Conservation (phyloP, 495 filamentous ascomycete species). For the Xylaria longipes region DNA sequence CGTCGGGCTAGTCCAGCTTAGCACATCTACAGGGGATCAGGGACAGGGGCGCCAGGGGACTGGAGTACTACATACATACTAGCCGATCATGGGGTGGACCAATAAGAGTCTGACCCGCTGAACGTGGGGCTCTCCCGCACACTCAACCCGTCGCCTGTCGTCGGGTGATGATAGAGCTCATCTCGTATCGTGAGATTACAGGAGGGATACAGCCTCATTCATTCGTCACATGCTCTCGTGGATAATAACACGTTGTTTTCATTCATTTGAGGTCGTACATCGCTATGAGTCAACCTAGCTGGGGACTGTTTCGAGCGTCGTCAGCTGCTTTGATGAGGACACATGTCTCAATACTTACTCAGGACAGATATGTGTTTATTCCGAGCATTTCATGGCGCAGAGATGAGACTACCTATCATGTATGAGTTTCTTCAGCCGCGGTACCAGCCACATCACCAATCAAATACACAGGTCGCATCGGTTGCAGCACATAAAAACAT, state of each 20-base stretch:
- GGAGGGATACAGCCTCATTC: slow-evolving; percentile 12
- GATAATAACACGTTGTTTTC: not conserved
- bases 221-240: not conserved
- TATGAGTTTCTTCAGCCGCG: not conserved
- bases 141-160: not conserved
- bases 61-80: no score
- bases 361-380: not conserved
- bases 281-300: not conserved
- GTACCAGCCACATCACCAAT: not conserved
- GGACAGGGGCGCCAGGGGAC: not conserved
- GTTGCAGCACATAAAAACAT: not conserved
- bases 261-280: not conserved
- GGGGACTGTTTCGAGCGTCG: slow-evolving; percentile 1
- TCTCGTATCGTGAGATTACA: slow-evolving; percentile 15
- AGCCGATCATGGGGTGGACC: slow-evolving; percentile 1
- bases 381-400: not conserved
- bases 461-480: no score
- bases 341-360: not conserved
- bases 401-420: not conserved
- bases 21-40: not conserved
- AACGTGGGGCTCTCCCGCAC: slow-evolving; percentile 13
- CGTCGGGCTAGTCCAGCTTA: not conserved
- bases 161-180: not conserved
- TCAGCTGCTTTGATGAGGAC: not conserved
- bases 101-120: not conserved